These are phyloP conservation scores for Mitragyna speciosa DNA, from an alignment of 257 asterid species.

Conservation along the genomic window DNA sequence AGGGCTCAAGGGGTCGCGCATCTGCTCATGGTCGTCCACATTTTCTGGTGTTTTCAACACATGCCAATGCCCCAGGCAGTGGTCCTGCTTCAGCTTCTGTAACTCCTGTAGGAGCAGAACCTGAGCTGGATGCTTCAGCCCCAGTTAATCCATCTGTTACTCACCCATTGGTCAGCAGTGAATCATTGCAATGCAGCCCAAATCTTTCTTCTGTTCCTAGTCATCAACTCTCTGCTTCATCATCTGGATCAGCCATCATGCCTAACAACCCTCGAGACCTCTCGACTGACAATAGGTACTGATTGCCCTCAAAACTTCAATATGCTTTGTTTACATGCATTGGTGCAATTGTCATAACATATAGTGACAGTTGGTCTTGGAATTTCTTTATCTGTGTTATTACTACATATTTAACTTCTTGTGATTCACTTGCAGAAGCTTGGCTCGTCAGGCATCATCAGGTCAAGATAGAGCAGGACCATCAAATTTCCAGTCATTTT, in stretches of 20 bases:
- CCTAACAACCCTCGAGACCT: conserved; percentile 33
- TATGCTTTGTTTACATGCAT: not conserved
- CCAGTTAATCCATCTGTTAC: conserved; percentile 34
- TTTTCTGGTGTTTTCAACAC: conserved; percentile 49
- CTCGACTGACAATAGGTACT: conserved; percentile 53
- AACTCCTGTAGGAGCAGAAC: conserved; percentile 40
- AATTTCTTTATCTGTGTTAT: not conserved
- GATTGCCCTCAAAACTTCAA: conserved; percentile 19
- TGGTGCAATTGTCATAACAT: not conserved
- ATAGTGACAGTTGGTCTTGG: not conserved
- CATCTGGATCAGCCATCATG: conserved; percentile 43
- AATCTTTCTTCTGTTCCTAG: conserved; percentile 30
- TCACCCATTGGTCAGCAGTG: conserved; percentile 22
- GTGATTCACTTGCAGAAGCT: conserved; percentile 41
- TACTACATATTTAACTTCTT: not conserved
- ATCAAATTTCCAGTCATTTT: conserved; percentile 64
- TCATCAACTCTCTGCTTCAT: conserved; percentile 48
- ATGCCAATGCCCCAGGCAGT: conserved; percentile 49
- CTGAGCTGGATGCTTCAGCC: conserved; percentile 35
- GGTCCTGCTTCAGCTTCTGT: conserved; percentile 36
- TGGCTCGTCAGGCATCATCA: conserved; percentile 38
- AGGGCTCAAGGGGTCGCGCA: conserved; percentile 54
- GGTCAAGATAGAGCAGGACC: conserved; percentile 77
- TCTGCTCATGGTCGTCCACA: conserved; percentile 61
- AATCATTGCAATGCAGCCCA: conserved; percentile 29